A percentile compares a stretch with the other conserved stretches of the same genome.
phyloP scores from a whole-genome alignment of 202 grass and related monocot species.

The Setaria italica region DNA sequence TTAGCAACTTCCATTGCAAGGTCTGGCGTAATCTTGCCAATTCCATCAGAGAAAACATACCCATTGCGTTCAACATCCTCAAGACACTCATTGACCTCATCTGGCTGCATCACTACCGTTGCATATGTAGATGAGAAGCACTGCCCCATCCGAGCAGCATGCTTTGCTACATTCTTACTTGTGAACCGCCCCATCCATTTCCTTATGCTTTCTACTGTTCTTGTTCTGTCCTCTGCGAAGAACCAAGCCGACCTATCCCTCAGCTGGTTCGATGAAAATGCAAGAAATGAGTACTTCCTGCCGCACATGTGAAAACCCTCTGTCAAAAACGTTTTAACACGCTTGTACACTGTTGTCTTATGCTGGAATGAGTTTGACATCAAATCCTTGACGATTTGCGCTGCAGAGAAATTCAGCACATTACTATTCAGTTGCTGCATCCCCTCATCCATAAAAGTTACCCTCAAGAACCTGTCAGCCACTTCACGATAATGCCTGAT shows the following conservation, averaged over 20 bases:
- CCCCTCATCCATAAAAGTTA: constrained; percentile 89
- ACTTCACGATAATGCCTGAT: constrained; percentile 66
- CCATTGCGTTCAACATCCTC: constrained; percentile 63
- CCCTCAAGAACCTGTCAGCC: constrained; percentile 80
- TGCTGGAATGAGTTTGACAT: constrained; percentile 65
- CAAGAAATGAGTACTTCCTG: constrained; percentile 85
- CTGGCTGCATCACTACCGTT: constrained; percentile 56
- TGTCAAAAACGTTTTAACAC: constrained; percentile 59
- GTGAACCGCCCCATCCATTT: constrained; percentile 86
- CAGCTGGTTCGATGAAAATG: constrained; percentile 92
- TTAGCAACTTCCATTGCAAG: constrained; percentile 80
- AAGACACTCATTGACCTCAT: constrained; percentile 54
- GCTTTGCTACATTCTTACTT: constrained; percentile 80
- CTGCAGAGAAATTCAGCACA: constrained; percentile 69
- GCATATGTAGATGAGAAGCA: constrained; percentile 97
- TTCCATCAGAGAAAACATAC: constrained; percentile 91
- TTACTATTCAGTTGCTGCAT: constrained; percentile 71
- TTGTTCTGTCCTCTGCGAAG: constrained; percentile 74
- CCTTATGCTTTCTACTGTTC: constrained; percentile 56
- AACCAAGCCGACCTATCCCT: constrained; percentile 93
- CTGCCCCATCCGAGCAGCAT: constrained; percentile 82
- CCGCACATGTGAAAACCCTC: constrained; percentile 85
- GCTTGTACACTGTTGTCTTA: constrained; percentile 80
- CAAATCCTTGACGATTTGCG: constrained; percentile 76
- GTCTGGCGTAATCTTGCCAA: constrained; percentile 74